Evolutionary conservation across 2,329 filamentous ascomycete genomes (phyloP), one percentile per base, ranked within the genome.

Genomic region (Pseudogymnoascus sp.): DNA sequence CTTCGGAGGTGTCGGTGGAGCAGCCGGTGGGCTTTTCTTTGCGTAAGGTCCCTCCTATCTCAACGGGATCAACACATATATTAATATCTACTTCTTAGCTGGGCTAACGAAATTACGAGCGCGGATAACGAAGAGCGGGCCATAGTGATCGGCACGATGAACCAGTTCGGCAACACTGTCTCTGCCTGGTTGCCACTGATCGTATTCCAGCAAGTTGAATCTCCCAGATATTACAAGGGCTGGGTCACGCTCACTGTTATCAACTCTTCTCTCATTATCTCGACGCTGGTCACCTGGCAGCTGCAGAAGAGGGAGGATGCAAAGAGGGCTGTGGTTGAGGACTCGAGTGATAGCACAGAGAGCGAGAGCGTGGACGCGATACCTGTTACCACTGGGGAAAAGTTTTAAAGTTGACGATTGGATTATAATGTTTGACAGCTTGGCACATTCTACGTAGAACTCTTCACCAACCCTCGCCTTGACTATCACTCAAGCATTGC

Each of bases 161-260:
- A 89, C 64, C 81, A 87, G 69, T 81, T 89, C 75, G 86, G 85
- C 0, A 88, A 89, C 64, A 84, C 88, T 1, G 73, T 90, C 45
- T 85, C 89, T 69, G 84, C 86, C 0, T 90, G 86, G 86, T 71
- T 90, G 42, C 87, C 87, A 5, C 77, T 87, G 33, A 70, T 88
- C 7, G 79, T 88, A 8, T 89, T 85, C 86, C 82, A 85, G 73
- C 83, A 86, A 69, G 77, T 85, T 0, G 84, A 88, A 62, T 82
- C 80, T 0, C 85, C 86, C 0, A 66, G 75, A 45, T 89, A 88
- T 62, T 75, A 74, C 0, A 87, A 87, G 67, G 86, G 85, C 0
- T 87, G 81, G 60, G 77, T 83, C 8, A 85, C 84, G 0, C 79
- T 80, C 65, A 73, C 81, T 4, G 75, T 78, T 5, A 69, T 86